Evolutionary conservation across 192 early-diverging fungal species (phyloP).

Genomic region (Gamsiella multidivaricata): DNA sequence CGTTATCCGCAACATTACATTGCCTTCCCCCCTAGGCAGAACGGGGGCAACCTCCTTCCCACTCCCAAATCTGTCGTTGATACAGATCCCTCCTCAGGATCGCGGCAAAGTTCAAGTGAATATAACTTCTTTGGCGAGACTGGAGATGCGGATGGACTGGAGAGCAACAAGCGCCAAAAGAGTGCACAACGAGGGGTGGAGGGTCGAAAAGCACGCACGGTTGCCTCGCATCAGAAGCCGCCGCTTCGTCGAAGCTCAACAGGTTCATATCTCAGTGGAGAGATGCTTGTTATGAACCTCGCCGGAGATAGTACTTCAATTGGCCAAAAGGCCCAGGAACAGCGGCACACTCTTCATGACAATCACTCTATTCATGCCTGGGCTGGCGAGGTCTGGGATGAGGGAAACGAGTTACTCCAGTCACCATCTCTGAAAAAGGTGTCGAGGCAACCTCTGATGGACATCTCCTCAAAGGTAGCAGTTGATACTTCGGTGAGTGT

Average conservation of each 20-base stretch:
- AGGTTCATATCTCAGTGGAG: neutral
- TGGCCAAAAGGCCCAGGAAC: too few species aligned
- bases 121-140: neutral
- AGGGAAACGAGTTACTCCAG: neutral
- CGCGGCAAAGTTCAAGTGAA: neutral
- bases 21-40: too few species aligned
- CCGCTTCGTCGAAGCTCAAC: neutral
- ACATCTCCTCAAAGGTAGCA: too few species aligned
- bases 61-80: neutral
- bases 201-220: neutral
- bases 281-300: neutral
- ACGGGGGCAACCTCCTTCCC: neutral
- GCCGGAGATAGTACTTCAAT: neutral
- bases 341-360: too few species aligned
- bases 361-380: too few species aligned
- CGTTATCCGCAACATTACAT: too few species aligned
- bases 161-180: constrained; percentile 18
- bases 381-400: too few species aligned
- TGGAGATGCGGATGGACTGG: neutral
- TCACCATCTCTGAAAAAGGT: neutral
- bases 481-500: too few species aligned
- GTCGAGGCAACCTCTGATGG: too few species aligned
- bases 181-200: constrained; percentile 3
- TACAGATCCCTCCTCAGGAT: neutral
- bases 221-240: neutral